These are phyloP conservation scores for Incumbomyces delicatus DNA, from an alignment of 2,329 filamentous ascomycete genomes.

Conservation along the genomic window DNA sequence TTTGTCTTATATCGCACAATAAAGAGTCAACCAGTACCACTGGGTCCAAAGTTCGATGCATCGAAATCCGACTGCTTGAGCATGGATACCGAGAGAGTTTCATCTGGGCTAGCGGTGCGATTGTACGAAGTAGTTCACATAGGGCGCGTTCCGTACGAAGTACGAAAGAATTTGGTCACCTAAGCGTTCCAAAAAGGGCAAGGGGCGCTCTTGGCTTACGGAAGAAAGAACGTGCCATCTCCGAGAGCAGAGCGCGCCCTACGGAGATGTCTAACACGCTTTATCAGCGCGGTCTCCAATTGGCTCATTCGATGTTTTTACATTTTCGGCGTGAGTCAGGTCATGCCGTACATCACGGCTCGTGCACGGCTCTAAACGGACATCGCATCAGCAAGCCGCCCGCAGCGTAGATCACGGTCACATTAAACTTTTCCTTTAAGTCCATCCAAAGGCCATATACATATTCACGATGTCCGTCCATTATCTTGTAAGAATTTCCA, in stretches of 20 bases:
- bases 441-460: no score
- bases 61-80: no score
- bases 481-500: background rate
- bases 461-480: slow-evolving; percentile 6
- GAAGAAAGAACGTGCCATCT: background rate
- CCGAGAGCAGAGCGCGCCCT: background rate
- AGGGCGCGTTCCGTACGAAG: no score
- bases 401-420: background rate
- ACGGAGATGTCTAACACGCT: background rate
- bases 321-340: background rate
- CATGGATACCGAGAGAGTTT: no score
- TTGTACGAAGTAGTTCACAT: no score
- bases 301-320: background rate
- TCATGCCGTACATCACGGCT: background rate
- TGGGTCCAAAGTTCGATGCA: no score
- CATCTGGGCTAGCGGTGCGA: no score
- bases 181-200: no score
- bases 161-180: no score
- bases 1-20: no score
- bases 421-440: background rate
- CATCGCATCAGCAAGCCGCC: slow-evolving; percentile 2
- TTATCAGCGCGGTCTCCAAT: background rate
- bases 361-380: background rate
- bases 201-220: background rate
- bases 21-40: no score